A percentile compares a stretch with the other conserved stretches of the same genome.
Conservation (phyloP, 371 early-diverging fungal genomes). For the Cokeromyces recurvatus region DNA sequence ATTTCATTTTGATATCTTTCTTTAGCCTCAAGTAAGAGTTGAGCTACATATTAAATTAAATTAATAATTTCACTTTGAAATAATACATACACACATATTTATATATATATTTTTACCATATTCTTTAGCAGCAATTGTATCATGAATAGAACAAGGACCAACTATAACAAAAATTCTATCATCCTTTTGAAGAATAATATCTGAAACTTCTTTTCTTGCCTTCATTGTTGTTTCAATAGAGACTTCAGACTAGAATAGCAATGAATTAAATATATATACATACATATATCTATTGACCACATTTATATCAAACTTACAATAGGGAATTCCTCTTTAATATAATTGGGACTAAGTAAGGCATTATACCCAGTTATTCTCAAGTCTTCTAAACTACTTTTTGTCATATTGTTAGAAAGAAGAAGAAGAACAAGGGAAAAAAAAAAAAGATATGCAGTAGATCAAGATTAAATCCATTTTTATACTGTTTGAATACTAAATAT, state of each 20-base stretch:
- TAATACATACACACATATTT: too few relatives aligned
- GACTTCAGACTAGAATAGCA: conserved; percentile 18
- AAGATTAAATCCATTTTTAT: too few relatives aligned
- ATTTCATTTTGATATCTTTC: conserved; percentile 56
- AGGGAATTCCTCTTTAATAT: conserved; percentile 50
- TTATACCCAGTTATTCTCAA: conserved; percentile 37
- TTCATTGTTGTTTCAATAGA: conserved; percentile 29
- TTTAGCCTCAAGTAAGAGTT: conserved; percentile 26
- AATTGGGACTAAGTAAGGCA: conserved; percentile 34
- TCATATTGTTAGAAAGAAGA: neutral
- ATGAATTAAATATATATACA: neutral
- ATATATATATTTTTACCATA: conserved; percentile 43
- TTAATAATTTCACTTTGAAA: neutral
- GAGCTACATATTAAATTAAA: conserved; percentile 7
- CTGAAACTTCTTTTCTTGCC: conserved; percentile 56
- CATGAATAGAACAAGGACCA: conserved; percentile 96
- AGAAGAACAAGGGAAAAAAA: conserved; percentile 11
- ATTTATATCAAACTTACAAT: conserved; percentile 27
- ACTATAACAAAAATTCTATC: conserved; percentile 84
- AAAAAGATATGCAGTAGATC: neutral
- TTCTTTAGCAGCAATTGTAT: conserved; percentile 79
- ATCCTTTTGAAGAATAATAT: conserved; percentile 72
- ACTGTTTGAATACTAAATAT: too few relatives aligned
- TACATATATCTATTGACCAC: too few relatives aligned
- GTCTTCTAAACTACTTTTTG: conserved; percentile 18